A percentile compares a stretch with the other conserved stretches of the same genome.
phyloP scores from a whole-genome alignment of 2,329 filamentous ascomycete genomes.

The Ceratocystis colombiana region DNA sequence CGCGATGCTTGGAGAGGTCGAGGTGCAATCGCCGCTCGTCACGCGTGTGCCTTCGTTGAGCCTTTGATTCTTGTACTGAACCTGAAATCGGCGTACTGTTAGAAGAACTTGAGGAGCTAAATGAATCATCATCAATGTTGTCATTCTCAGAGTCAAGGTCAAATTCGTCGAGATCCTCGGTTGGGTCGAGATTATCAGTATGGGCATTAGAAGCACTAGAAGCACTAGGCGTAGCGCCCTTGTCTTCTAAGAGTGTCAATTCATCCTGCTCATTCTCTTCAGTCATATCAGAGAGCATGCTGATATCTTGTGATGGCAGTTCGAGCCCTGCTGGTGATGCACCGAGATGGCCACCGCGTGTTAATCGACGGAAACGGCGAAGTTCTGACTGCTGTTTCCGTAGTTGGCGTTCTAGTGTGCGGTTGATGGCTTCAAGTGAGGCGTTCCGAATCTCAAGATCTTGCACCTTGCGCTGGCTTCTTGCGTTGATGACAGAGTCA shows the following conservation, averaged over 20 bases:
- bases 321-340: slow-evolving; percentile 36
- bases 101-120: slow-evolving; percentile 44
- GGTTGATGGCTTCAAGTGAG: slow-evolving; percentile 87
- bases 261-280: slow-evolving; percentile 34
- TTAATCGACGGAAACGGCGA: slow-evolving; percentile 74
- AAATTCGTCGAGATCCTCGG: slow-evolving; percentile 34
- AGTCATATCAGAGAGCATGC: slow-evolving; percentile 41
- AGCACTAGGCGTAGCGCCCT: not conserved
- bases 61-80: slow-evolving; percentile 34
- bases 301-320: slow-evolving; percentile 38
- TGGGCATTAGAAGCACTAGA: not conserved
- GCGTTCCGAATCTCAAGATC: slow-evolving; percentile 96
- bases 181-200: slow-evolving; percentile 31
- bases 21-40: slow-evolving; percentile 77
- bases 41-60: slow-evolving; percentile 50
- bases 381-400: slow-evolving; percentile 84
- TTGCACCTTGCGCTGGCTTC: slow-evolving; percentile 86
- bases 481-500: slow-evolving; percentile 76
- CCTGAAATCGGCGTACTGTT: slow-evolving; percentile 37
- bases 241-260: slow-evolving; percentile 6
- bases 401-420: slow-evolving; percentile 81
- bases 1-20: slow-evolving; percentile 79
- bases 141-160: slow-evolving; percentile 38
- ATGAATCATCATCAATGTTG: slow-evolving; percentile 40
- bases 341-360: slow-evolving; percentile 66